Conservation (phyloP, 495 filamentous ascomycete species). For the Darksidea phi region DNA sequence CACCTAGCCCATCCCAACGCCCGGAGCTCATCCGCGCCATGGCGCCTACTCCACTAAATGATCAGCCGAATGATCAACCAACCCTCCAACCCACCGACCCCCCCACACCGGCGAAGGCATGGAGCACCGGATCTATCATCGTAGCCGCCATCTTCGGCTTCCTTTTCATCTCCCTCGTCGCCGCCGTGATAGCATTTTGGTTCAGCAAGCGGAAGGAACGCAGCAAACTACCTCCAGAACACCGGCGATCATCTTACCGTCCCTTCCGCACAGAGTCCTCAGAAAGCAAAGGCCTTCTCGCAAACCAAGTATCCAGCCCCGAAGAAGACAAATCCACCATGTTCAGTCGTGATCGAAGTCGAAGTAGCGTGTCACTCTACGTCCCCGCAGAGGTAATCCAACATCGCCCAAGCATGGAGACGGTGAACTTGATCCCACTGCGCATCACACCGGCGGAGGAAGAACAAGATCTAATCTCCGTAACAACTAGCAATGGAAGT, state of each 20-base stretch:
- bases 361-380: conserved; percentile 16
- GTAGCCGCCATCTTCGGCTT: conserved; percentile 20
- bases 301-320: conserved; percentile 16
- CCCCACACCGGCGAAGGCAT: not conserved
- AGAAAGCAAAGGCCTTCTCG: conserved; percentile 19
- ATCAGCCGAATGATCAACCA: not conserved
- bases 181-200: conserved; percentile 11
- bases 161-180: conserved; percentile 13
- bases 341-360: conserved; percentile 22
- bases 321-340: conserved; percentile 26
- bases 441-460: conserved; percentile 23
- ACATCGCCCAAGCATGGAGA: conserved; percentile 19
- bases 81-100: not conserved
- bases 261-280: conserved; percentile 18
- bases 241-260: conserved; percentile 22
- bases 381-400: conserved; percentile 8
- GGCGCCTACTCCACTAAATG: conserved; percentile 16
- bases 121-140: conserved; percentile 20
- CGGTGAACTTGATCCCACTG: conserved; percentile 19
- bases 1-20: not conserved
- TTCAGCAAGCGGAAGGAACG: conserved; percentile 13
- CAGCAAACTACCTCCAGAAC: conserved; percentile 26
- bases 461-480: conserved; percentile 9
- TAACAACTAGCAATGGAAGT: not conserved
- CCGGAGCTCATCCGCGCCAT: conserved; percentile 1